Conservation (phyloP, 1,284 basidiomycete species). For the Waitea zeae region DNA sequence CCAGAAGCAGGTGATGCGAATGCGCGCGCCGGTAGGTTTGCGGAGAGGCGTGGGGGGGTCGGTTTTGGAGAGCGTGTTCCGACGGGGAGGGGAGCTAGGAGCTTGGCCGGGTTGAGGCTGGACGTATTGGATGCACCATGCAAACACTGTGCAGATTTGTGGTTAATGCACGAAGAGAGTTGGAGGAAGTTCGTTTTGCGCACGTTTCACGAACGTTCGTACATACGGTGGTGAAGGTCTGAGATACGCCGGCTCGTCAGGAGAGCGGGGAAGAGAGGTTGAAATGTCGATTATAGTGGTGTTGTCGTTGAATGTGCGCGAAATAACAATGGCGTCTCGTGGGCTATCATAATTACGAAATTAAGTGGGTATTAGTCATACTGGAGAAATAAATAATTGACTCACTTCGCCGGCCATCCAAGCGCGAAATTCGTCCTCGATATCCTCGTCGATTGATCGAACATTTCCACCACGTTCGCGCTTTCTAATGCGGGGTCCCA, state of each 20-base stretch:
- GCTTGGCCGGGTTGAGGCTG: constrained; percentile 17
- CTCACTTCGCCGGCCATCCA: constrained; percentile 93
- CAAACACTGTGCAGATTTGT: constrained; percentile 43
- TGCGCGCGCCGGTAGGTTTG: constrained; percentile 16
- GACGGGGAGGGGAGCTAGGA: constrained; percentile 11
- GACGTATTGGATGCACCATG: constrained; percentile 78
- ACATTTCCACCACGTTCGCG: constrained; percentile 69
- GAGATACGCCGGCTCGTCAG: constrained; percentile 86
- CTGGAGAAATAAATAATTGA: constrained; percentile 11
- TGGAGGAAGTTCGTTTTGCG: constrained; percentile 15
- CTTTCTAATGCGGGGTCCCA: constrained; percentile 92
- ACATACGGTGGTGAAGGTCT: constrained; percentile 91
- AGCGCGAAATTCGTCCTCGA: constrained; percentile 81
- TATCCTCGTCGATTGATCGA: constrained; percentile 76
- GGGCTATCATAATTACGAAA: constrained; percentile 36
- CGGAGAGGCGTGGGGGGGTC: too few species aligned
- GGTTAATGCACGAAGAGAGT: constrained; percentile 3
- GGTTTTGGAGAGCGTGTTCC: constrained; percentile 17
- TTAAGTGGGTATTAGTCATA: constrained; percentile 10
- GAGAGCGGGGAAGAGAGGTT: constrained; percentile 86
- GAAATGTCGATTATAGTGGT: constrained; percentile 83
- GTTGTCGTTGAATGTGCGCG: constrained; percentile 66
- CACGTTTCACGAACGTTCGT: constrained; percentile 72
- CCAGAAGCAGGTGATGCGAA: constrained; percentile 87
- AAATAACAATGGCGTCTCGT: constrained; percentile 85